Percentiles rank a stretch among this genome's conserved stretches.
Evolutionary conservation across 2,329 filamentous ascomycete genomes (phyloP).

Genomic region (Dothideomycetes sp.): DNA sequence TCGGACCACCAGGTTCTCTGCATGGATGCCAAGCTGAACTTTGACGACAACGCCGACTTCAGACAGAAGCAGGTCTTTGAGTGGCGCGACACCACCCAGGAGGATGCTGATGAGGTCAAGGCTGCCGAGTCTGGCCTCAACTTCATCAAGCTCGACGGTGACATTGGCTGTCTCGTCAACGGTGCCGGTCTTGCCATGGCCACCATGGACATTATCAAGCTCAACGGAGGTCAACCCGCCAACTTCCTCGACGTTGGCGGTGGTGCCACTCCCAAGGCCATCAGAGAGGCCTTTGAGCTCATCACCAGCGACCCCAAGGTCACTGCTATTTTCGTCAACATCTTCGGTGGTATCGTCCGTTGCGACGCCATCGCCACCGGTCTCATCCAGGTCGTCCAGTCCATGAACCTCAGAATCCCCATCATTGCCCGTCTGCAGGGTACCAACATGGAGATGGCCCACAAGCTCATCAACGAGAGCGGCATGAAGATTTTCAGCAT

Average conservation of each 20-base stretch:
- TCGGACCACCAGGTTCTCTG: conserved; percentile 96
- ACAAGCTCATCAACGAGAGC: conserved; percentile 88
- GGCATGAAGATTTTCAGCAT: conserved; percentile 99
- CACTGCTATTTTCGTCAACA: conserved; percentile 98
- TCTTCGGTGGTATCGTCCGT: conserved; percentile 97
- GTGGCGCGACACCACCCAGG: conserved; percentile 89
- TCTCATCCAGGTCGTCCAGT: conserved; percentile 87
- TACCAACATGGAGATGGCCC: conserved; percentile 94
- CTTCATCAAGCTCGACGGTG: conserved; percentile 99
- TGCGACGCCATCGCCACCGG: conserved; percentile 96
- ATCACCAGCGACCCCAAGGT: conserved; percentile 99
- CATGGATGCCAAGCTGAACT: conserved; percentile 98
- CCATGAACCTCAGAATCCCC: conserved; percentile 90
- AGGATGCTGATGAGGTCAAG: conserved; percentile 95
- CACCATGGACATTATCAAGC: conserved; percentile 99
- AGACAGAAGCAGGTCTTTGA: conserved; percentile 92
- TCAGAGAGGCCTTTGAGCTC: conserved; percentile 95
- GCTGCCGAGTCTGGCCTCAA: conserved; percentile 89
- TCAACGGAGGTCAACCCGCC: conserved; percentile 89
- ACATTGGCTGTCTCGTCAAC: conserved; percentile 98
- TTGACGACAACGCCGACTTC: conserved; percentile 98
- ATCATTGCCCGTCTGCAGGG: conserved; percentile 96
- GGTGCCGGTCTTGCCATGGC: conserved; percentile 98
- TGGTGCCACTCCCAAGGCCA: conserved; percentile 91
- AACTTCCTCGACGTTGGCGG: conserved; percentile 99